Conservation (phyloP, 305 asterid species). For the Euphrasia arctica region DNA sequence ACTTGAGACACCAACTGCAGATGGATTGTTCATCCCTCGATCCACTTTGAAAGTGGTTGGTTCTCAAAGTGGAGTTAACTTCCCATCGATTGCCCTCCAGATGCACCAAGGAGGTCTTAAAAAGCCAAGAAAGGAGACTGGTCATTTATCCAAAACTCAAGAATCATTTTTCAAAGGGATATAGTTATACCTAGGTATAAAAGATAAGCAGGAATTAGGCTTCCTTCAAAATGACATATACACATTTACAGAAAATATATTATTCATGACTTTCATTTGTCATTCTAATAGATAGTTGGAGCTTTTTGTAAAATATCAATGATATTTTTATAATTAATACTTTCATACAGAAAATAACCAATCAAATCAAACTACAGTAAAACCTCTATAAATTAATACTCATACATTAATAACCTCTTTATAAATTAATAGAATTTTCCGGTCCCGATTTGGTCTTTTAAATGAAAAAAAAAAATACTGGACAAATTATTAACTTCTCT, state of each 20-base stretch:
- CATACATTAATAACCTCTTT: no score
- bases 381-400: no score
- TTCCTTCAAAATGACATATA: background rate
- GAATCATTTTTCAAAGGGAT: background rate
- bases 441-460: no score
- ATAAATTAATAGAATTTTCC: no score
- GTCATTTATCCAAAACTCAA: background rate
- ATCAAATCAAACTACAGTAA: no score
- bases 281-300: background rate
- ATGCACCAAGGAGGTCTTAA: slow-evolving; percentile 39
- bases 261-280: background rate
- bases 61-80: slow-evolving; percentile 42
- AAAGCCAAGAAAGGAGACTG: slow-evolving; percentile 18
- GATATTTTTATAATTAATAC: no score
- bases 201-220: background rate
- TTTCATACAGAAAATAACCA: background rate
- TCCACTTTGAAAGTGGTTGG: slow-evolving; percentile 77
- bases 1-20: slow-evolving; percentile 48
- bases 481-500: background rate
- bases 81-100: slow-evolving; percentile 31
- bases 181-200: background rate
- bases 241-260: no score
- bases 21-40: slow-evolving; percentile 50
- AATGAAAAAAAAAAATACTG: no score
- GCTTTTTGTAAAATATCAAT: background rate